A percentile compares a stretch with the other conserved stretches of the same genome.
Evolutionary conservation across 495 filamentous ascomycete genomes (phyloP).

Genomic region (Penicillium alfredii): DNA sequence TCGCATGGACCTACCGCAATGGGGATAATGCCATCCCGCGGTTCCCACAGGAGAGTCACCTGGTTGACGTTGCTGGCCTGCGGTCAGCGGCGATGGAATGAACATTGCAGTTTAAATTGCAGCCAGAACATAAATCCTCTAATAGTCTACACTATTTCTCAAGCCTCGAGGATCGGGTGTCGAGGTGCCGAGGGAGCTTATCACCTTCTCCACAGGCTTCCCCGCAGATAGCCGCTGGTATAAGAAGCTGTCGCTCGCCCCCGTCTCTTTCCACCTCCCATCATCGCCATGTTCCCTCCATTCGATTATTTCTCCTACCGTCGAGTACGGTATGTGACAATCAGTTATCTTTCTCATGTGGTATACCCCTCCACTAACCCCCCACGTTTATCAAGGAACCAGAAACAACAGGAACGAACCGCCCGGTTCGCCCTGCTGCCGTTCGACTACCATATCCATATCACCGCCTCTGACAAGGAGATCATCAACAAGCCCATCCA

Average conservation of each 20-base stretch:
- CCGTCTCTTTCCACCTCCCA: conserved; percentile 2
- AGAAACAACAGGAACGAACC: conserved; percentile 72
- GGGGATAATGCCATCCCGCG: too few relatives aligned
- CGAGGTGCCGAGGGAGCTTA: too few relatives aligned
- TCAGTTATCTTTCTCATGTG: not conserved
- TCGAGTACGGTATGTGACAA: conserved; percentile 40
- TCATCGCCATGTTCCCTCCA: conserved; percentile 44
- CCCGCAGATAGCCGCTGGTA: conserved; percentile 37
- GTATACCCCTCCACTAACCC: not conserved
- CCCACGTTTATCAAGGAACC: conserved; percentile 48
- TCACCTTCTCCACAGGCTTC: conserved; percentile 4
- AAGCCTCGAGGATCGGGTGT: too few relatives aligned
- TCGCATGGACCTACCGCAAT: conserved; percentile 1
- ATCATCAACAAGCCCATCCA: conserved; percentile 72
- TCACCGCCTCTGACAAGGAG: conserved; percentile 53
- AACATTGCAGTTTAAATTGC: too few relatives aligned
- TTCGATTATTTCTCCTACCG: conserved; percentile 57
- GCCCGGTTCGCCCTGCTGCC: conserved; percentile 62
- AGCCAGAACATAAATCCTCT: too few relatives aligned
- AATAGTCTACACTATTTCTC: too few relatives aligned
- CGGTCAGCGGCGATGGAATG: too few relatives aligned
- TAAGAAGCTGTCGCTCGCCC: conserved; percentile 13
- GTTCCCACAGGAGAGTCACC: too few relatives aligned
- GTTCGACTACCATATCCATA: conserved; percentile 54
- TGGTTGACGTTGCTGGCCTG: too few relatives aligned